Percentiles rank a stretch among this genome's conserved stretches.
These are phyloP conservation scores for Apocynum venetum DNA, from an alignment of 257 asterid species.

Conservation along the genomic window DNA sequence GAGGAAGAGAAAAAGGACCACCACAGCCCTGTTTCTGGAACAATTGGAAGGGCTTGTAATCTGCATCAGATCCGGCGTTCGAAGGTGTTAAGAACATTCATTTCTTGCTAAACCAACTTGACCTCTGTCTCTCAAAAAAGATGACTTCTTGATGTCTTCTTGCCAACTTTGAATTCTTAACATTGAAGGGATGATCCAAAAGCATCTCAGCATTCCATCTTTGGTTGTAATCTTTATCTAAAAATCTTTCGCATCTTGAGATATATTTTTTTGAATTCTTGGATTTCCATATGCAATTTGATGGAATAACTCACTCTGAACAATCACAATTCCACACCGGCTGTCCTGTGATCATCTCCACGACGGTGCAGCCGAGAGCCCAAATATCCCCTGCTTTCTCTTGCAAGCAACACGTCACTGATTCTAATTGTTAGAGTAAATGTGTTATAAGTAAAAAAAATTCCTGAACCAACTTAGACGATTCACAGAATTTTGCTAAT, in stretches of 20 bases:
- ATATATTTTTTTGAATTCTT: neutral
- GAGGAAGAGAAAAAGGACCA: no score
- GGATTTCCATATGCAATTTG: neutral
- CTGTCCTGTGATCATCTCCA: constrained; percentile 13
- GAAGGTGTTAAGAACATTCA: no score
- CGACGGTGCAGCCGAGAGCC: constrained; percentile 11
- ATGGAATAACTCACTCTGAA: neutral
- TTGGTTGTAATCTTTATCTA: neutral
- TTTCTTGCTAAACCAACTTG: no score
- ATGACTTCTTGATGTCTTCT: no score
- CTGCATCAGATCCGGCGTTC: no score
- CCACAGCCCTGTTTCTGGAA: no score
- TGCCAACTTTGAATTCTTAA: neutral
- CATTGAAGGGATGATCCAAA: constrained; percentile 7
- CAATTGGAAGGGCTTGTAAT: no score
- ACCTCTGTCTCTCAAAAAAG: no score
- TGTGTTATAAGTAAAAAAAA: no score
- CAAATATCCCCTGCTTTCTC: constrained; percentile 6
- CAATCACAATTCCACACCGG: neutral
- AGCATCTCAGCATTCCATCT: constrained; percentile 13
- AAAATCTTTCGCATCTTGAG: neutral
- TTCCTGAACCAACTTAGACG: no score
- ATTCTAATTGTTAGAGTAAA: neutral
- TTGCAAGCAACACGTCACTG: neutral
- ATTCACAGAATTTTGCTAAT: no score